phyloP scores from a whole-genome alignment of 169 alveolate genomes.

The Plasmodium inui region DNA sequence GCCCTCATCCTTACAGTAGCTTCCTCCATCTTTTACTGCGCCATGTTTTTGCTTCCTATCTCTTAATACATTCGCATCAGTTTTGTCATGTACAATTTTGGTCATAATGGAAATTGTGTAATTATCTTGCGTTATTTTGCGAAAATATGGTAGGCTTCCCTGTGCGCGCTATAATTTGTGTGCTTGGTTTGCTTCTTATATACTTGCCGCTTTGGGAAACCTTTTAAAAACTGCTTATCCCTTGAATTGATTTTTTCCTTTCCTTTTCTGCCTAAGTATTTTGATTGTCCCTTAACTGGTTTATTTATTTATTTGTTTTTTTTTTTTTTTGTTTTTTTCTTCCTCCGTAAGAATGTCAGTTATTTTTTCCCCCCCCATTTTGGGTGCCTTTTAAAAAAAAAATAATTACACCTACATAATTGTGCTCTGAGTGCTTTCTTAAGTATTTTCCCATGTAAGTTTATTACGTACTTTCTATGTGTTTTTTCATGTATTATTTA shows the following conservation, averaged over 20 bases:
- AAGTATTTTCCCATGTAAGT: background rate
- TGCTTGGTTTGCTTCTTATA: constrained; percentile 1
- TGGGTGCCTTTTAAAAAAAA: background rate
- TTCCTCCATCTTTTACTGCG: constrained; percentile 18
- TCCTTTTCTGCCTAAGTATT: background rate
- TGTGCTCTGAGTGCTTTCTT: background rate
- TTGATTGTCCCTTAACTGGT: background rate
- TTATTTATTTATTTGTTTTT: background rate
- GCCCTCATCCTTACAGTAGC: constrained; percentile 10
- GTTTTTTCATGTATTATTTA: no score
- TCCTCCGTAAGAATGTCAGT: background rate
- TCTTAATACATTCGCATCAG: constrained; percentile 12
- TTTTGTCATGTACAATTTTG: constrained; percentile 24
- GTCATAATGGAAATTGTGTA: constrained; percentile 29
- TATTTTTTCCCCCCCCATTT: background rate
- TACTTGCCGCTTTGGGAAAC: background rate
- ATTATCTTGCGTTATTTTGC: background rate
- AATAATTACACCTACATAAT: background rate
- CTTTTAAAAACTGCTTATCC: background rate
- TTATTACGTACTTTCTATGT: no score
- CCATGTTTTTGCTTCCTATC: constrained; percentile 23
- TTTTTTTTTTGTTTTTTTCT: background rate
- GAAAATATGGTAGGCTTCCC: background rate
- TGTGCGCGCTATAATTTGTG: background rate
- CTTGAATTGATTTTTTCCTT: background rate